Percentiles rank a stretch among this genome's conserved stretches.
Evolutionary conservation across 441 rosid genomes (phyloP).

Genomic region (Eutrema salsugineum): DNA sequence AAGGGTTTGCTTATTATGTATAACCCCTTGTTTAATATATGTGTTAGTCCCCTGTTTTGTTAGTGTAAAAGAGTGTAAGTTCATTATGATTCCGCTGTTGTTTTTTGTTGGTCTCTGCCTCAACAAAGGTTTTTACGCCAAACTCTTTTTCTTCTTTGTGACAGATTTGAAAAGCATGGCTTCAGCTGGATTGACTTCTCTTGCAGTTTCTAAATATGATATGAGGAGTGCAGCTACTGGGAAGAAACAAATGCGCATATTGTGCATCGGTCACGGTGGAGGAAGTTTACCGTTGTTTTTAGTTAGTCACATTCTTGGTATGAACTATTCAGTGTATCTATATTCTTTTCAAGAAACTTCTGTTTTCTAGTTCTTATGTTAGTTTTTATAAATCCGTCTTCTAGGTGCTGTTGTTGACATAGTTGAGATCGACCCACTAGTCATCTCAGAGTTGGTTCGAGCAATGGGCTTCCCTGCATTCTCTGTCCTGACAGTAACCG

Average conservation of each 20-base stretch:
- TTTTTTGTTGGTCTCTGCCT: not conserved
- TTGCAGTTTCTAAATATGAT: constrained; percentile 58
- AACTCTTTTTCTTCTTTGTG: not conserved
- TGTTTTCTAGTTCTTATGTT: not conserved
- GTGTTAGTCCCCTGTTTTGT: not conserved
- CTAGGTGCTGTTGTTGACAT: constrained; percentile 71
- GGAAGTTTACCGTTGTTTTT: constrained; percentile 86
- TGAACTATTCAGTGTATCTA: not conserved
- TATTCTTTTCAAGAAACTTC: not conserved
- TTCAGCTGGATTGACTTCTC: constrained; percentile 55
- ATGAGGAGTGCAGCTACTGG: constrained; percentile 52
- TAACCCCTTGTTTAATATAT: not conserved
- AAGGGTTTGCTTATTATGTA: not conserved
- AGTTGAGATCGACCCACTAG: constrained; percentile 88
- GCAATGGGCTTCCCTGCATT: constrained; percentile 93
- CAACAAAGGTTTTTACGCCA: not conserved
- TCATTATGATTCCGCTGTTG: not conserved
- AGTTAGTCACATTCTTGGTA: constrained; percentile 81
- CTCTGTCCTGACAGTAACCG: constrained; percentile 44
- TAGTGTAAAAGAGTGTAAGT: not conserved
- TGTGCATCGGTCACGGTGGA: constrained; percentile 94
- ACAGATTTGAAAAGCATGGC: constrained; percentile 68
- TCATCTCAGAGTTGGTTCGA: constrained; percentile 63
- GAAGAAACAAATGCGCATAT: constrained; percentile 53
- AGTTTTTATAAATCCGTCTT: not conserved